Conservation (phyloP, 2,329 filamentous ascomycete species). For the Calonectria leucothoes region DNA sequence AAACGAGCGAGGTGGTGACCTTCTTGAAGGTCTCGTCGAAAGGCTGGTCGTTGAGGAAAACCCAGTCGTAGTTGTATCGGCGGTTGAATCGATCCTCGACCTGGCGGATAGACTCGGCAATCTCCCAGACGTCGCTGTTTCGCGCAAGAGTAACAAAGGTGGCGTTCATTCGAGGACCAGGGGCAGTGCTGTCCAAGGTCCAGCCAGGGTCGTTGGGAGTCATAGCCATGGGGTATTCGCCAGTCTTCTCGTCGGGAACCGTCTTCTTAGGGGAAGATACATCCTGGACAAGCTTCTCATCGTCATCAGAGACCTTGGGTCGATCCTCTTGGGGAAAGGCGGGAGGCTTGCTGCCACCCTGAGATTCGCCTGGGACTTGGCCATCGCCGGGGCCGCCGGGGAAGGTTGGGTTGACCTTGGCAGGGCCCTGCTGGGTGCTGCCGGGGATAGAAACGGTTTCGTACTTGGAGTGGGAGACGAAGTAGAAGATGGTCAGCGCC, state of each 20-base stretch:
- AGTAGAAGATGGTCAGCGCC: conserved; percentile 73
- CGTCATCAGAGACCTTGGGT: conserved; percentile 17
- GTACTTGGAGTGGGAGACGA: conserved; percentile 73
- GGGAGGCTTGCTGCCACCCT: conserved; percentile 34
- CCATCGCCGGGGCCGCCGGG: conserved; percentile 38
- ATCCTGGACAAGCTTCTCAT: conserved; percentile 33
- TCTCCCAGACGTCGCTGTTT: conserved; percentile 96
- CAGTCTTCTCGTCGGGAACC: conserved; percentile 26
- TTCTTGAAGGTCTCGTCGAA: conserved; percentile 96
- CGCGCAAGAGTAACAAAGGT: conserved; percentile 97
- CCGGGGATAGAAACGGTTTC: conserved; percentile 50
- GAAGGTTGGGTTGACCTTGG: conserved; percentile 27
- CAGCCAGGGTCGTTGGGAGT: conserved; percentile 64
- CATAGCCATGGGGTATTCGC: conserved; percentile 62
- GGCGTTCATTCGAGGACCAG: conserved; percentile 88
- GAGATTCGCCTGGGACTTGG: conserved; percentile 37
- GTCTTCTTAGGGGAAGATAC: conserved; percentile 33
- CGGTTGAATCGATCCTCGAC: conserved; percentile 98
- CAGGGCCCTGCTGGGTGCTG: conserved; percentile 3
- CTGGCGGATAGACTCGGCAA: conserved; percentile 93
- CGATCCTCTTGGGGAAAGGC: conserved; percentile 38
- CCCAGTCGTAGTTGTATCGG: conserved; percentile 98
- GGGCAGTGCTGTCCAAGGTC: conserved; percentile 63
- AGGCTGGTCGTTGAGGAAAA: conserved; percentile 96
- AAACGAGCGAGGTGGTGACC: conserved; percentile 89